These are phyloP conservation scores for Jaltomata sinuosa DNA, from an alignment of 257 asterid species.

Conservation along the genomic window DNA sequence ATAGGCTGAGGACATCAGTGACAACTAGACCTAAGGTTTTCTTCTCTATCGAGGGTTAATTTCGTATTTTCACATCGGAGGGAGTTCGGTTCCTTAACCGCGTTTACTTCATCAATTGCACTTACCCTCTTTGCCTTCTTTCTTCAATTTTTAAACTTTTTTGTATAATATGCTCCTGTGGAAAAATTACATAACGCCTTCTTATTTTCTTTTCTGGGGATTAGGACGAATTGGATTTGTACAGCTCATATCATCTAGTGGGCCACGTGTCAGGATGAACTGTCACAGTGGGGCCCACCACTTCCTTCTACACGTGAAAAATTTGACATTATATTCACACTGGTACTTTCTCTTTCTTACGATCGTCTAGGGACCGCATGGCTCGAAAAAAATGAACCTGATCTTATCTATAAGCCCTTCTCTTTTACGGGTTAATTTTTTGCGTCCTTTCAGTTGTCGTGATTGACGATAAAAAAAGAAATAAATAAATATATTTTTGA, in stretches of 20 bases:
- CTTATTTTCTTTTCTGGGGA: background rate
- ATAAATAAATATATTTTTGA: no score
- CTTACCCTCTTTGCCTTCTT: background rate
- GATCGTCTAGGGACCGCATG: no score
- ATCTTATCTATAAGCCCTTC: no score
- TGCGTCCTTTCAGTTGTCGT: no score
- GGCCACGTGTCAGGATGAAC: conserved; percentile 2
- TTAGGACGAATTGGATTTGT: background rate
- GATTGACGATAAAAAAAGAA: no score
- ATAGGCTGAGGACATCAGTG: background rate
- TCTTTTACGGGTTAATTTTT: no score
- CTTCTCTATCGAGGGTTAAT: background rate
- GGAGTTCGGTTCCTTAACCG: background rate
- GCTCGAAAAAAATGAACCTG: no score
- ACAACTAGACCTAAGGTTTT: no score
- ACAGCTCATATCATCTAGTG: background rate
- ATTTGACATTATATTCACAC: no score
- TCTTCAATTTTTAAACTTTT: no score
- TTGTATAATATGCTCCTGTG: background rate
- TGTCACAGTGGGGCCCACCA: background rate
- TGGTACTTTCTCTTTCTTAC: background rate
- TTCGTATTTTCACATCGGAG: background rate
- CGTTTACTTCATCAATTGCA: background rate
- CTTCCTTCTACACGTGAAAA: no score
- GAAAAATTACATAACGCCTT: background rate